A percentile compares a stretch with the other conserved stretches of the same genome.
These are phyloP conservation scores for Maudiozyma serrabonitensis DNA, from an alignment of 805 yeast species.

Conservation along the genomic window DNA sequence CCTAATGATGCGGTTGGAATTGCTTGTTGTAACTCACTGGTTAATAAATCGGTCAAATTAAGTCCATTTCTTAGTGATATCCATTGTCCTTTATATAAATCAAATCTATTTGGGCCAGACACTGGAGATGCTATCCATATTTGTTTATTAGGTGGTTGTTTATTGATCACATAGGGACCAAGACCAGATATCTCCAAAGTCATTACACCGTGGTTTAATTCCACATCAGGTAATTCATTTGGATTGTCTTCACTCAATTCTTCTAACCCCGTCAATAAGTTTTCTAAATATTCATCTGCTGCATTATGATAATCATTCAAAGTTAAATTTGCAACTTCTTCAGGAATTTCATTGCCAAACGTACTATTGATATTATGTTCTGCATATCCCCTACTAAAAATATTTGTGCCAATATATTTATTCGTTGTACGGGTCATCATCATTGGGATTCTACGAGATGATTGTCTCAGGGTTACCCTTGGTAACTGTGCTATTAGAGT, in stretches of 20 bases:
- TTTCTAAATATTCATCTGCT: conserved; percentile 64
- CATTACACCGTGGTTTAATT: conserved; percentile 68
- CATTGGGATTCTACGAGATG: background rate
- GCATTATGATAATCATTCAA: conserved; percentile 48
- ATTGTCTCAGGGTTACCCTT: background rate
- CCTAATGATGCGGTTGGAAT: conserved; percentile 2
- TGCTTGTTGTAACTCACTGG: conserved; percentile 37
- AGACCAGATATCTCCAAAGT: conserved; percentile 57
- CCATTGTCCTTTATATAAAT: conserved; percentile 70
- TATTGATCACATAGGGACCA: conserved; percentile 88
- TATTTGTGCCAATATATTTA: background rate
- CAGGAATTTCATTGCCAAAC: conserved; percentile 44
- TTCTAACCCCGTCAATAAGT: conserved; percentile 58
- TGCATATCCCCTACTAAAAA: background rate
- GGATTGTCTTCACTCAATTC: conserved; percentile 51
- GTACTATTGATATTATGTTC: conserved; percentile 29
- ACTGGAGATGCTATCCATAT: conserved; percentile 92
- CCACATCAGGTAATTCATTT: conserved; percentile 64
- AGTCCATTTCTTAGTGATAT: conserved; percentile 59
- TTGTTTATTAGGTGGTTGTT: conserved; percentile 96
- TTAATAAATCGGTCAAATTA: conserved; percentile 38
- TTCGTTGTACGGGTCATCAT: background rate
- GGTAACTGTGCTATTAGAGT: background rate
- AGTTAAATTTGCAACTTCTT: conserved; percentile 40
- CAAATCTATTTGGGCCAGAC: conserved; percentile 86